phyloP scores from a whole-genome alignment of 2,329 filamentous ascomycete species.

The Pseudocercospora fijiensis region DNA sequence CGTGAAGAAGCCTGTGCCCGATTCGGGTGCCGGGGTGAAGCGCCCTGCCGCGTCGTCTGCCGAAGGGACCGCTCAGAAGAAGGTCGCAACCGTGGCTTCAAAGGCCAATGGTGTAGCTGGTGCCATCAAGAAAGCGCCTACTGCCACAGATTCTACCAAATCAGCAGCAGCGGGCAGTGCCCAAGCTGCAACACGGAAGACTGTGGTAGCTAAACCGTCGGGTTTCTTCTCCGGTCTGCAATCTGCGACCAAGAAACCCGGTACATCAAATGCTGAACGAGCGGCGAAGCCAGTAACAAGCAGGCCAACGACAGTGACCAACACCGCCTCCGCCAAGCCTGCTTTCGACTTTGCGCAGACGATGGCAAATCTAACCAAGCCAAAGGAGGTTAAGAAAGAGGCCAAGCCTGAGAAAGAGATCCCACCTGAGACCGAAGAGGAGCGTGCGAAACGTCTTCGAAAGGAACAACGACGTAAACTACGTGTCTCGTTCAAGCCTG shows the following conservation, averaged over 20 bases:
- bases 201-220: conserved; percentile 46
- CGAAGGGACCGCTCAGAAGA: conserved; percentile 37
- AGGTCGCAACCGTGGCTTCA: conserved; percentile 30
- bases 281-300: conserved; percentile 30
- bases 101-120: conserved; percentile 25
- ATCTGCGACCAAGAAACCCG: conserved; percentile 48
- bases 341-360: conserved; percentile 42
- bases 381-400: conserved; percentile 53
- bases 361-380: conserved; percentile 49
- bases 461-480: conserved; percentile 71
- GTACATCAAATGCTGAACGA: conserved; percentile 33
- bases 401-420: conserved; percentile 55
- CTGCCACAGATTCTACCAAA: conserved; percentile 22
- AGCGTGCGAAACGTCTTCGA: conserved; percentile 65
- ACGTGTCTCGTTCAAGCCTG: conserved; percentile 69
- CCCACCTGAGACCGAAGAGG: conserved; percentile 64
- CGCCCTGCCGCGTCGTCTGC: conserved; percentile 30
- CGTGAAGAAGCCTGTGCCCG: conserved; percentile 35
- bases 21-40: conserved; percentile 38
- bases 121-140: conserved; percentile 29
- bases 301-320: conserved; percentile 32
- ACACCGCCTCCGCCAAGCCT: conserved; percentile 31
- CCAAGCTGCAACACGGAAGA: conserved; percentile 29
- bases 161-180: conserved; percentile 19
- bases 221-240: conserved; percentile 49